Evolutionary conservation across 179 eudicot species (phyloP), one percentile per base, ranked within the genome.

Genomic region (Gypsophila paniculata): DNA sequence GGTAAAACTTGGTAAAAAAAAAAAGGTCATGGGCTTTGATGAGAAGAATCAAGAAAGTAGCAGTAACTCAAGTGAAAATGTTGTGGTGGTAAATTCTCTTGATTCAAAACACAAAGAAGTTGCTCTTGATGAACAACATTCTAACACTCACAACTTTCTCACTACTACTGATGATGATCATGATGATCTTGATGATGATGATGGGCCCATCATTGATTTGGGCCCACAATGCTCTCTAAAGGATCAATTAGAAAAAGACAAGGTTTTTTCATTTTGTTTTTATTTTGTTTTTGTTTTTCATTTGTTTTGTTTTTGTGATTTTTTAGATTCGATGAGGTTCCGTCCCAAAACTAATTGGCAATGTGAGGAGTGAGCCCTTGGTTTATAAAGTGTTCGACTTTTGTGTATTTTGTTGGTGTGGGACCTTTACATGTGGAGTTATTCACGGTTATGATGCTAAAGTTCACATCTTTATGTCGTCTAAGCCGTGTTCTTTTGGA

Each of bases 231-330:
- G 79, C 65, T 86, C 93, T 19, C 81, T 93, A 77, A 93, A 90
- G 59, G 95, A 86, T n/a, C 90, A 87, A 36, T 82, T 84, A 32
- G 98, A 92, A 79, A 90, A 89, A 75, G 96, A 92, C 77, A 92
- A 92, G 98, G 98, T 91, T 29, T 29, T 49, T 73, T 58, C 44
- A 39, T n/a, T 42, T 57, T 11, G 46, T 17, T 55, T 39, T n/a
- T n/a, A n/a, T n/a, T n/a, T n/a, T n/a, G n/a, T n/a, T n/a, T n/a
- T n/a, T 29, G 2, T 29, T 29, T 29, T 29, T 29, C 34, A 29
- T 29, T 29, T 29, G 34, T 29, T 29, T 1, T 29, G 34, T 29
- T 1, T 29, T 29, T 29, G 34, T 29, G n/a, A n/a, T n/a, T n/a
- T n/a, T n/a, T n/a, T n/a, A n/a, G n/a, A n/a, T n/a, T n/a, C n/a